A percentile compares a stretch with the other conserved stretches of the same genome.
phyloP scores from a whole-genome alignment of 2,329 filamentous ascomycete genomes.

The Ceratocystis huliohia region DNA sequence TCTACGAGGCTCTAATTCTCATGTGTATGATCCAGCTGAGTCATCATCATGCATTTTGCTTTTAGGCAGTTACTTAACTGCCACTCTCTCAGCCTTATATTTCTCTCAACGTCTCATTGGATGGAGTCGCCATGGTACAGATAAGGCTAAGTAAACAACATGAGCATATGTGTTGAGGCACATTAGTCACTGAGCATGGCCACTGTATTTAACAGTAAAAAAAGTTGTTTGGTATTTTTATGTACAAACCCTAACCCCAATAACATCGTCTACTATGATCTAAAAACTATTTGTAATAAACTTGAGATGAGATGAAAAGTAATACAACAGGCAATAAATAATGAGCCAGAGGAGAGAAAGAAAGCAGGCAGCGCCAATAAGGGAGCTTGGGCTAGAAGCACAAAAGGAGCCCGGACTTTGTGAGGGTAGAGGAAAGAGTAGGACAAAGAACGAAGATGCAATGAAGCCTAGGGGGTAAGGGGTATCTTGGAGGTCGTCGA shows the following conservation, averaged over 20 bases:
- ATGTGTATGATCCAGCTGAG: neutral
- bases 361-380: neutral
- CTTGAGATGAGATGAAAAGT: neutral
- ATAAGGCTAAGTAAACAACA: neutral
- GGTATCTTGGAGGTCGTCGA: constrained; percentile 9
- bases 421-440: neutral
- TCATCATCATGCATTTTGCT: neutral
- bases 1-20: no score
- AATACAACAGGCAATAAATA: neutral
- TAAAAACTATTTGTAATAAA: constrained; percentile 1
- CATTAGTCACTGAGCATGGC: neutral
- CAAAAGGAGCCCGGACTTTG: neutral
- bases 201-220: neutral
- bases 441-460: constrained; percentile 6
- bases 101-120: neutral
- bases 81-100: neutral
- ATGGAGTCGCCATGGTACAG: neutral
- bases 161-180: neutral
- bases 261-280: neutral
- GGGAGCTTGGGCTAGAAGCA: neutral
- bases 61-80: neutral
- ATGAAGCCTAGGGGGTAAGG: constrained; percentile 4
- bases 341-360: neutral
- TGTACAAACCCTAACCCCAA: constrained; percentile 3
- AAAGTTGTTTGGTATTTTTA: neutral